Conservation (phyloP, 441 rosid genomes). For the Gossypium davidsonii region DNA sequence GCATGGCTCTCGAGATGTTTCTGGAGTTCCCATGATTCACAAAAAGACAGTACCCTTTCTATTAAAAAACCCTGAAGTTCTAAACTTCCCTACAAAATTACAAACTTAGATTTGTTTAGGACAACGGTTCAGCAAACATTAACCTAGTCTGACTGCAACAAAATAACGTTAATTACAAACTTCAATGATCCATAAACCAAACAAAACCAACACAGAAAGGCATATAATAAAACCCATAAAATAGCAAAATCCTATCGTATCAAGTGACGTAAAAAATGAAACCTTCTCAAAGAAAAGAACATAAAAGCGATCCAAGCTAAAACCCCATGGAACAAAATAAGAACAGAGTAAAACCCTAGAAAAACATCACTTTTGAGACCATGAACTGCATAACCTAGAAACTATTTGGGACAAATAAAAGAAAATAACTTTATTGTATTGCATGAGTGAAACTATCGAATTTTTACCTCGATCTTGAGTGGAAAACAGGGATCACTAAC, state of each 20-base stretch:
- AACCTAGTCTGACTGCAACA: not conserved
- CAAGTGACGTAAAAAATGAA: not conserved
- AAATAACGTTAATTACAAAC: not conserved
- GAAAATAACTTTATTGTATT: not conserved
- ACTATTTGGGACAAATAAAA: not conserved
- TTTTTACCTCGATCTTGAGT: not conserved
- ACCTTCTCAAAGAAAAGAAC: not conserved
- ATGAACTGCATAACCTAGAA: not conserved
- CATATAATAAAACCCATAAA: not conserved
- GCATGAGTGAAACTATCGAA: not conserved
- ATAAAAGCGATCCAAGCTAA: not conserved
- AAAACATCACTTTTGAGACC: not conserved
- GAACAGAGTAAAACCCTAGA: not conserved
- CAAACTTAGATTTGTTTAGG: not conserved
- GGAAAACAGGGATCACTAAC: not conserved
- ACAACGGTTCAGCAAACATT: not conserved
- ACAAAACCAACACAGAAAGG: not conserved
- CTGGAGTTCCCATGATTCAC: slow-evolving; percentile 55
- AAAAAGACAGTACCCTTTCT: not conserved
- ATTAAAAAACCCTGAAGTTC: not conserved
- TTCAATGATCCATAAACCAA: not conserved
- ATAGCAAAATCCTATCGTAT: not conserved
- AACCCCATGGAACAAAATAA: not conserved
- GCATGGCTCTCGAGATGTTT: slow-evolving; percentile 67
- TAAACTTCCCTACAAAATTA: not conserved